Base-by-base conservation (phyloP, 345 rosid genomes). In the Crucihimalaya himalaica region DNA sequence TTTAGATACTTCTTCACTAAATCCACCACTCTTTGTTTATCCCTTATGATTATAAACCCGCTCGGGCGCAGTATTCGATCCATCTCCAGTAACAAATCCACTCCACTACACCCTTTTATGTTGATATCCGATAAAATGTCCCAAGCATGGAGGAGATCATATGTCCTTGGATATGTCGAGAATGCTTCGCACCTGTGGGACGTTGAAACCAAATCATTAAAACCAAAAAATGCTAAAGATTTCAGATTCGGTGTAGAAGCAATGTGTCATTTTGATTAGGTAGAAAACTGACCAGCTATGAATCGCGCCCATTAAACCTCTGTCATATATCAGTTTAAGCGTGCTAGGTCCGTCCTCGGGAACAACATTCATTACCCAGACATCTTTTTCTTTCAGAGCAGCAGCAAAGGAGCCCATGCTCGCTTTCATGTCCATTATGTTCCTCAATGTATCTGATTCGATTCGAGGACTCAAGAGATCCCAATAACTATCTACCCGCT, bases 401-500 rank as follows among this genome's bases (percentile, higher is more conserved):
- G 97, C 96, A 21, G 83, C 97, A 80, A 93, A 91, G 15, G 97
- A 91, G 0, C 98, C 97, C 79, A 85, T 59, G 83, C 81, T 72
- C 69, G 96, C 92, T 76, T 93, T 93, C 97, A 91, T 89, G 86
- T 93, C 98, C 96, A 93, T 90, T 77, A 93, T 18, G 71, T 93
- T 93, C 82, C 96, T 85, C 60, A 89, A 13, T 5, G 92, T 83
- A 72, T 93, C 81, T 5, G 88, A 52, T 25, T 87, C 71, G 54
- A 88, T 82, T 85, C 82, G 88, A 27, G 97, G 79, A 76, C 87
- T 83, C 82, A 93, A 74, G 58, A 91, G 84, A 68, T 88, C 83
- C 96, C 89, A 93, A 67, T 91, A 93, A 64, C 19, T 76, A 70
- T 93, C 87, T 27, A 90, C 93, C 52, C 91, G 82, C 21, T 62